These are phyloP conservation scores for Phaeosphaeriaceae sp. DNA, from an alignment of 2,329 filamentous ascomycete genomes.

Conservation along the genomic window DNA sequence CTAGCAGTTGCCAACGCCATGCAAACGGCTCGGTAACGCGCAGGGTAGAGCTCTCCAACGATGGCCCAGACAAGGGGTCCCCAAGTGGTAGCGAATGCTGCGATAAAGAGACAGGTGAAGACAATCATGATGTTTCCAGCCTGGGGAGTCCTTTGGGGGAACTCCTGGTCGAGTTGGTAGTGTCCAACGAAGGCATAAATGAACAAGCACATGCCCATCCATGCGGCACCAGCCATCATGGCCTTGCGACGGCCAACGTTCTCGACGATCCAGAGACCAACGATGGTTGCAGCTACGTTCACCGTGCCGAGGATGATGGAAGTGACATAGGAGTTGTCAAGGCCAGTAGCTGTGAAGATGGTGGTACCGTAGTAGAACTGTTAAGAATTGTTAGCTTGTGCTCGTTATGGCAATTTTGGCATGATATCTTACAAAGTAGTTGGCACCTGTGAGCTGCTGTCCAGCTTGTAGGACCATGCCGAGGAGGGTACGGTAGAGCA, in stretches of 20 bases:
- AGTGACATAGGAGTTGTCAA: constrained; percentile 55
- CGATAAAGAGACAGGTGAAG: constrained; percentile 73
- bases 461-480: constrained; percentile 70
- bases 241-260: constrained; percentile 55
- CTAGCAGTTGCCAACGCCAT: constrained; percentile 54
- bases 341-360: constrained; percentile 52
- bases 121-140: constrained; percentile 69
- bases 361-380: constrained; percentile 60
- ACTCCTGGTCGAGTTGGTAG: constrained; percentile 46
- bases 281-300: constrained; percentile 57
- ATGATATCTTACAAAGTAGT: constrained; percentile 59
- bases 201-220: constrained; percentile 66
- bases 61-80: constrained; percentile 76
- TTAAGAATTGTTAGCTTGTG: background rate
- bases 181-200: constrained; percentile 58
- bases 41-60: constrained; percentile 61
- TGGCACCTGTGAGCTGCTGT: constrained; percentile 73
- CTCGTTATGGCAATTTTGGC: background rate
- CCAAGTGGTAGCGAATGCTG: constrained; percentile 73
- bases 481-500: constrained; percentile 69
- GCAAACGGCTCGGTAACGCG: constrained; percentile 58
- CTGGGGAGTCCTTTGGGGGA: constrained; percentile 43
- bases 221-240: constrained; percentile 55
- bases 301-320: constrained; percentile 59
- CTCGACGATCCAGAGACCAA: constrained; percentile 56